Base-by-base conservation (phyloP, 2,329 filamentous ascomycete genomes). In the Colletotrichum spaethianum region DNA sequence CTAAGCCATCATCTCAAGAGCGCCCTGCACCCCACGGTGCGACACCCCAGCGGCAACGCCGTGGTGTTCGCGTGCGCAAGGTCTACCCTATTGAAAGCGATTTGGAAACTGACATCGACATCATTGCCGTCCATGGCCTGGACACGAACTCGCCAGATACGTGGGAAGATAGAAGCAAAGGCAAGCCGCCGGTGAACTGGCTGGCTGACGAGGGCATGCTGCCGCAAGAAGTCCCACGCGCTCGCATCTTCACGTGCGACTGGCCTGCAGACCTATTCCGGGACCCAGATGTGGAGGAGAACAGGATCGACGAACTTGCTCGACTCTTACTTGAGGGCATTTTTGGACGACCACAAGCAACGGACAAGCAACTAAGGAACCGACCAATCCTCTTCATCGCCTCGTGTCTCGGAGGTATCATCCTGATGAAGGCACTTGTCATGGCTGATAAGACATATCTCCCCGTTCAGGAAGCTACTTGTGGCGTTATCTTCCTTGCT, bases 71-170 rank as follows among this genome's bases (percentile, higher is more conserved):
- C n/a, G 46, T 50, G 46, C 28, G 23, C 46, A 16, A 50, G 23
- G 46, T 50, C 46, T 26, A 50, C 12, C 46, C 46, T 28, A 23
- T 12, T 2, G 1, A 50, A 1, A 50, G 46, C 46, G 18, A 50
- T 11, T 6, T 28, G 7, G 68, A 74, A 46, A 73, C 77, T 16
- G 73, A 78, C 14, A 61, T 75, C 28, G 78, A 79, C 16, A 76
- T 84, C 55, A 79, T 82, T 38, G 74, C 83, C n/a, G 81, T 84
- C 40, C 83, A 79, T 74, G 75, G 78, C 68, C 72, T 80, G 36
- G 76, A 80, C 62, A 79, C 78, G 12, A 74, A 74, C n/a, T 78
- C 78, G 48, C 77, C 74, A 4, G 75, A 77, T 28, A 79, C 78
- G 4, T 80, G 77, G 79, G 42, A 44, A 75, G 59, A 53, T 78